A percentile compares a stretch with the other conserved stretches of the same genome.
These are phyloP conservation scores for Cytospora schulzeri DNA, from an alignment of 2,329 filamentous ascomycete genomes.

Conservation along the genomic window DNA sequence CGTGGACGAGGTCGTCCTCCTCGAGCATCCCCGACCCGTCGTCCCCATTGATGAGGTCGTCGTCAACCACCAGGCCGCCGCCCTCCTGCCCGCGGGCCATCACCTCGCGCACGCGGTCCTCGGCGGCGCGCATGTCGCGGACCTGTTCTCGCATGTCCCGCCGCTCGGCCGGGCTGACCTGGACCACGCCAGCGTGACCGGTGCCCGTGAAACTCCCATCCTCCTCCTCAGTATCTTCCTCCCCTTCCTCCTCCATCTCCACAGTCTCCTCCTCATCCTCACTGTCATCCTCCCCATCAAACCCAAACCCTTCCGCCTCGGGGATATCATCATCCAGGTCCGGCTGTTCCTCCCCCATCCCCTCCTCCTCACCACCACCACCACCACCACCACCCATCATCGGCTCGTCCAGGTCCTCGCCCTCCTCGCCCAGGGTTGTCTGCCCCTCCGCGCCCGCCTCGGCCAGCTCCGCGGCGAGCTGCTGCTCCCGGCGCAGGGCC, in stretches of 20 bases:
- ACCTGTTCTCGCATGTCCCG: conserved; percentile 52
- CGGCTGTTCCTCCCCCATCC: conserved; percentile 49
- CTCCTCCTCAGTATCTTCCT: conserved; percentile 45
- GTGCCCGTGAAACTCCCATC: conserved; percentile 38
- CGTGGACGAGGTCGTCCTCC: conserved; percentile 59
- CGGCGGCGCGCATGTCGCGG: conserved; percentile 56
- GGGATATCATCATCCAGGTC: conserved; percentile 77
- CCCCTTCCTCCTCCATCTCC: conserved; percentile 43
- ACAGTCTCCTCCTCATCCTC: conserved; percentile 43
- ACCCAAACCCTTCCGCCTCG: conserved; percentile 62
- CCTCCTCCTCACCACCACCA: too few relatives aligned
- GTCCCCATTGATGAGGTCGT: conserved; percentile 58
- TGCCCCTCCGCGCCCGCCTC: conserved; percentile 58
- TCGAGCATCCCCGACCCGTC: conserved; percentile 62
- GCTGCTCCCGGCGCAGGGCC: conserved; percentile 69
- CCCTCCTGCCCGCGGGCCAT: conserved; percentile 53
- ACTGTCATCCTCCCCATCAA: conserved; percentile 48
- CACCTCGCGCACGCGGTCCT: conserved; percentile 65
- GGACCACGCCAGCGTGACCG: conserved; percentile 35
- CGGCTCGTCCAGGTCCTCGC: conserved; percentile 38
- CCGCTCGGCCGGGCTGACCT: conserved; percentile 37
- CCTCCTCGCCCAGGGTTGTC: conserved; percentile 35
- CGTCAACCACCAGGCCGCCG: conserved; percentile 49
- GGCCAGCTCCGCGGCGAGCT: conserved; percentile 72
- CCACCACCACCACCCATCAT: too few relatives aligned